Conservation (phyloP, 148 eudicot species). For the Limonium bicolor region DNA sequence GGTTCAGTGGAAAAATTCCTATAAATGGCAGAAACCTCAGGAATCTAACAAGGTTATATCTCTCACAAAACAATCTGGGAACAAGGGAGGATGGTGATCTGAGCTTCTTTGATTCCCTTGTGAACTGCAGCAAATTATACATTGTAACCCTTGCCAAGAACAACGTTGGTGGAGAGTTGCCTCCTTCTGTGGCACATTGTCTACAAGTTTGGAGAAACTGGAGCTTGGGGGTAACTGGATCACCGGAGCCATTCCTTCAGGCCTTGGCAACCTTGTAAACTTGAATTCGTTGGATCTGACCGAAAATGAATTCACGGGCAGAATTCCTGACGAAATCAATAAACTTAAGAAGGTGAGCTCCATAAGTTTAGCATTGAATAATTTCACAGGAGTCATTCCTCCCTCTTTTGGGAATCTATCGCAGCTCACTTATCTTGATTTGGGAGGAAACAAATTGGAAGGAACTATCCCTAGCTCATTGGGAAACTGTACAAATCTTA, state of each 20-base stretch:
- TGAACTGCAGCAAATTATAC: slow-evolving; percentile 5
- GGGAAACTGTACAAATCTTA: slow-evolving; percentile 13
- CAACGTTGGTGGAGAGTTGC: slow-evolving; percentile 7
- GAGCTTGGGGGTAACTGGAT: background rate
- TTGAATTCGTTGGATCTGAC: background rate
- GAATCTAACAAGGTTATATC: background rate
- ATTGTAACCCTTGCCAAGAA: background rate
- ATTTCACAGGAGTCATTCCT: slow-evolving; percentile 15
- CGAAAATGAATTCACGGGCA: slow-evolving; percentile 6
- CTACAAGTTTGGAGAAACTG: background rate
- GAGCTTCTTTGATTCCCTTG: slow-evolving; percentile 2
- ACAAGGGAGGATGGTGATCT: slow-evolving; percentile 2
- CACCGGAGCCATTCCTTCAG: slow-evolving; percentile 4
- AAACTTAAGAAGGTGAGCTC: background rate
- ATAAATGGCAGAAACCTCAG: background rate
- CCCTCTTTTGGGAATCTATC: slow-evolving; percentile 15
- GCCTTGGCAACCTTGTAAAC: background rate
- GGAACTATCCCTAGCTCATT: slow-evolving; percentile 17
- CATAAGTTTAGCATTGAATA: slow-evolving; percentile 1
- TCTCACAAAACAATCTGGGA: background rate
- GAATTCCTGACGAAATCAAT: slow-evolving; percentile 9
- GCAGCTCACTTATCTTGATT: background rate
- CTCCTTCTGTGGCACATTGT: slow-evolving; percentile 5
- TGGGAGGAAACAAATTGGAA: slow-evolving; percentile 10
- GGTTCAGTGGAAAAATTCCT: slow-evolving; percentile 1